Evolutionary conservation across 1,139 yeast genomes (phyloP).

Genomic region (Yamadazyma membranifaciens): DNA sequence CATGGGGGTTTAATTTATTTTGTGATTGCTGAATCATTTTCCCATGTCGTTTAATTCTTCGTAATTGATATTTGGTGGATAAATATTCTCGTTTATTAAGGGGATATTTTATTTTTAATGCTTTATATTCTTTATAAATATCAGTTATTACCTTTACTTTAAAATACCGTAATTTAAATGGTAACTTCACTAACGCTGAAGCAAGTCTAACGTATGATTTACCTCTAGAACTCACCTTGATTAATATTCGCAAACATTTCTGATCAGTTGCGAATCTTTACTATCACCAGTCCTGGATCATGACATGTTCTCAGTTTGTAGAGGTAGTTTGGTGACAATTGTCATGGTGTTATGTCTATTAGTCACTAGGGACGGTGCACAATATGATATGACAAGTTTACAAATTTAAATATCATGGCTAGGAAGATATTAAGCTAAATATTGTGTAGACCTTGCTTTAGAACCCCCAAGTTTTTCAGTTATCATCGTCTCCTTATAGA

Average conservation of each 20-base stretch:
- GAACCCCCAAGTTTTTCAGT: no score
- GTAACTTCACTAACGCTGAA: conserved; percentile 8
- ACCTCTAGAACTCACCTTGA: conserved; percentile 7
- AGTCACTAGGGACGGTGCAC: no score
- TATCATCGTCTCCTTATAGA: no score
- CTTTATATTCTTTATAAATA: conserved; percentile 25
- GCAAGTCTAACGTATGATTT: conserved; percentile 4
- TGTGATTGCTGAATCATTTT: conserved; percentile 10
- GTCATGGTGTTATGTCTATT: no score
- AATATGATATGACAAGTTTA: no score
- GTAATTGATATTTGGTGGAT: conserved; percentile 11
- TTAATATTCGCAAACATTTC: conserved; percentile 1
- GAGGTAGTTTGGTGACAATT: no score
- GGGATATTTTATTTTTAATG: conserved; percentile 19
- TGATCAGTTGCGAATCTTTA: not conserved
- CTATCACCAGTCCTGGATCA: not conserved
- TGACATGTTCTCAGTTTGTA: not conserved
- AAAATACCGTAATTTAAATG: conserved; percentile 10
- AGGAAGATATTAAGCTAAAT: no score
- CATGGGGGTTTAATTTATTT: not conserved
- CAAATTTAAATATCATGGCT: no score
- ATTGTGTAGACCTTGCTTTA: no score
- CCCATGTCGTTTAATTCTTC: conserved; percentile 17
- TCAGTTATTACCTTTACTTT: conserved; percentile 16
- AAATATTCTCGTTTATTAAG: conserved; percentile 13